Base-by-base conservation (phyloP, 352 stramenopile species). In the Phytophthora idaei region DNA sequence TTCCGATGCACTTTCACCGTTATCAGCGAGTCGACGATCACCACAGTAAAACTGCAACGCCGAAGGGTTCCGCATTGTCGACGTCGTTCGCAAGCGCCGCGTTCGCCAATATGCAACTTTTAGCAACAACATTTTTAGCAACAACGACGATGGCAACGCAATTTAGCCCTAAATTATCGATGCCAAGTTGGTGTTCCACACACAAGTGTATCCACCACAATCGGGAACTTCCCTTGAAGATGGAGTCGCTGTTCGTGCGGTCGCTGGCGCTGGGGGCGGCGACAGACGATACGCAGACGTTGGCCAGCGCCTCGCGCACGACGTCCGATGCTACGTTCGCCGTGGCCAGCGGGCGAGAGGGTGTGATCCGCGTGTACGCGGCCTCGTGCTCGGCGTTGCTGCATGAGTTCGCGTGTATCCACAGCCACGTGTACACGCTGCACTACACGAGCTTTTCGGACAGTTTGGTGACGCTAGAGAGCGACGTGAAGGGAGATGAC, bases 381-480 rank as follows among this genome's bases (percentile, higher is more conserved):
- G 83, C 84, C 11, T 92, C 82, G 21, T 93, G 83, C 69, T 82
- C 79, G 8, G 81, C 81, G 29, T 67, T 94, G 17, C 69, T 95
- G 57, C 87, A 95, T 60, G 87, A 95, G 65, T 95, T 95, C 61
- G 54, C 83, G 39, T 78, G 83, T 37, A 90, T 95, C 67, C 87
- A 95, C 68, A 67, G 64, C 10, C 82, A 70, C 57, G 69, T 95
- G 53, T 77, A 91, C 57, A 70, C 81, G 42, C 61, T 95, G 67
- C 81, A 90, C 57, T 93, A 94, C 71, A 95, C 87, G 55, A 93
- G 84, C 71, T 94, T 95, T 63, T 93, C 85, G 14, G 87, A 95
- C 64, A 90, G 84, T 55, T 74, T 95, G 37, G 83, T 95, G 67
- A 95, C 87, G 49, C 78, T 95, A 39, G 85, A 95, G 69, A 93